Base-by-base conservation (phyloP, 495 filamentous ascomycete species). In the Aspergillus ellipticus region DNA sequence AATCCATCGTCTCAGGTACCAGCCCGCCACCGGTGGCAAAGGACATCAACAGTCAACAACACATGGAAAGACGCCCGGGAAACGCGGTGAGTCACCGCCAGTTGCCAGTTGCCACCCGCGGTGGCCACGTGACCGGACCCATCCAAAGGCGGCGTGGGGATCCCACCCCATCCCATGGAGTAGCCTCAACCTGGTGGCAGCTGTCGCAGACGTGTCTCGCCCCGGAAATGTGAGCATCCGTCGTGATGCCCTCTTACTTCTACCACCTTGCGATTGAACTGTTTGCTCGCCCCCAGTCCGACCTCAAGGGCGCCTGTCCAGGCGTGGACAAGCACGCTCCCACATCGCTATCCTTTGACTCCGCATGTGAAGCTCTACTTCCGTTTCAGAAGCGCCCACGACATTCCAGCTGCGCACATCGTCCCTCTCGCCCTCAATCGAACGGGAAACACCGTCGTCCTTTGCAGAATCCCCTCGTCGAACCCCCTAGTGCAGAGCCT, bases 181-280 rank as follows among this genome's bases (percentile, higher is more conserved):
- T n/a, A 35, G 33, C 24, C 24, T 35, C 33, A 35, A 35, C 33
- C 33, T 11, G 33, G 2, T 28, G 24, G 33, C 9, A 5, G 33
- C 33, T 15, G 35, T 39, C n/a, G 10, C 35, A 1, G 35, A 39
- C 35, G 3, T 2, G 35, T 5, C 13, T n/a, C 35, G 35, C 35
- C 5, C 35, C n/a, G 35, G 45, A 29, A 13, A 67, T 65, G 62
- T 71, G 71, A 74, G 56, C 50, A 65, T 68, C 59, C 56, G 60
- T 60, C 72, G 70, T 66, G 53, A 85, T 89, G 91, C 89, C 89
- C 74, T 85, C 88, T 31, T 96, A 94, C 73, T 92, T 91, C 72
- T 98, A 92, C 63, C 93, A 97, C 65, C 69, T 98, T 26, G 85
- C 85, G 62, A 82, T 98, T 65, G 93, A 97, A 79, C 78, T 97